Conservation (phyloP, 306 rosid genomes). For the Lotus japonicus region DNA sequence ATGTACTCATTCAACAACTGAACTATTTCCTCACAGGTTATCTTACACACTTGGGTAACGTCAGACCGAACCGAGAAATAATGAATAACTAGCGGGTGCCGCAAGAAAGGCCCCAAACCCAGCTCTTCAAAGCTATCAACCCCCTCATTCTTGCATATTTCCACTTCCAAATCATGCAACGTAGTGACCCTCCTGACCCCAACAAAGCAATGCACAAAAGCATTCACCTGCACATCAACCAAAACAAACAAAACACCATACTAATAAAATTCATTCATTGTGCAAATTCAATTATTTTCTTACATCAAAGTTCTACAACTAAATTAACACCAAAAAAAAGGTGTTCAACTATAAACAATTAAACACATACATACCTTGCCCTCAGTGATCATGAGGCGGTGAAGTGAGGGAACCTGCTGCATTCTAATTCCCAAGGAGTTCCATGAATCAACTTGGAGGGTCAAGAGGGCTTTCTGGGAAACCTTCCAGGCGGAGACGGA, state of each 20-base stretch:
- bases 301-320: not conserved
- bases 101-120: conserved; percentile 78
- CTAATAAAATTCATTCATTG: not conserved
- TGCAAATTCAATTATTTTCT: not conserved
- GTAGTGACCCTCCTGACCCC: conserved; percentile 68
- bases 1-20: conserved; percentile 36
- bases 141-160: conserved; percentile 68
- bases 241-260: conserved; percentile 14
- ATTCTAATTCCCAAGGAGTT: conserved; percentile 50
- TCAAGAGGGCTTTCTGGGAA: conserved; percentile 44
- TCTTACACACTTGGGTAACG: conserved; percentile 48
- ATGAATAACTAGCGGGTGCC: conserved; percentile 68
- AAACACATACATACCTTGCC: conserved; percentile 63
- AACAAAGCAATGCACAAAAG: conserved; percentile 86
- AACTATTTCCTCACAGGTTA: conserved; percentile 53
- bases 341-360: no score
- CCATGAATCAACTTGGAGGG: conserved; percentile 61
- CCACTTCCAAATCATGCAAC: conserved; percentile 69
- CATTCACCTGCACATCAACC: conserved; percentile 60
- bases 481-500: conserved; percentile 70
- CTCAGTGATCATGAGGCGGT: conserved; percentile 46
- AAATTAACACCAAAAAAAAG: not conserved
- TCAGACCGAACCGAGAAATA: conserved; percentile 52
- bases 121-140: conserved; percentile 61
- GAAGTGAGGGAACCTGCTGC: conserved; percentile 71